Evolutionary conservation across 2,329 filamentous ascomycete species (phyloP), one percentile per base, ranked within the genome.

Genomic region (Keithomyces neogunnii): DNA sequence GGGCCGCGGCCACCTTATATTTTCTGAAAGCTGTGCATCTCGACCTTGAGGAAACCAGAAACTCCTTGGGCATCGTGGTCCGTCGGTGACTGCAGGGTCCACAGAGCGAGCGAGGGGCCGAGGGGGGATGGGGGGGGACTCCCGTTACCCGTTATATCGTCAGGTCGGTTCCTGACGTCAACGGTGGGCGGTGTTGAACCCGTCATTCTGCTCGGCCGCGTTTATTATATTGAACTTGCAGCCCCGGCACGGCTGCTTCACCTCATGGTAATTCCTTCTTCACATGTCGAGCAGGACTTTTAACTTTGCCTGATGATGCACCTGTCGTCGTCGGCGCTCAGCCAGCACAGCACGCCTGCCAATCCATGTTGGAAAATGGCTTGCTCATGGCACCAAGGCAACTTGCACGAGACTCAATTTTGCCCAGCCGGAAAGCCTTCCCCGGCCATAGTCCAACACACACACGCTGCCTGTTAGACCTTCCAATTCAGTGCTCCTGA

Each of bases 1-100:
- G 6, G 33, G 6, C 33, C 11, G 6, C 6, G 6, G 11, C 11
- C 33, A 11, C 11, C 6, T 35, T 47, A 30, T 32, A 28, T 42
- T 28, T 42, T 19, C 19, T 19, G 19, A 19, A 19, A 19, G 19
- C 39, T 42, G 39, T n/a, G 19, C 39, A 42, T 42, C 39, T 42
- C 39, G 33, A 7, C 11, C 33, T 11, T 6, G 33, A 35, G 39
- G 9, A 10, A 29, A 7, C 4, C 13, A 31, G 28, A 13, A 33
- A 40, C 29, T 35, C 44, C 33, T 40, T 35, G 29, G 11, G 19
- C 19, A 36, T 31, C 35, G 43, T 51, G 49, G 49, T 47, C 44
- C 49, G 13, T 51, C 49, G 43, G 49, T 39, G 11, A 30, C 29
- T 39, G 36, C 48, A 50, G 33, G 42, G 42, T 30, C 29, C 39